Conservation (phyloP, 345 rosid genomes). For the Brassica cretica region DNA sequence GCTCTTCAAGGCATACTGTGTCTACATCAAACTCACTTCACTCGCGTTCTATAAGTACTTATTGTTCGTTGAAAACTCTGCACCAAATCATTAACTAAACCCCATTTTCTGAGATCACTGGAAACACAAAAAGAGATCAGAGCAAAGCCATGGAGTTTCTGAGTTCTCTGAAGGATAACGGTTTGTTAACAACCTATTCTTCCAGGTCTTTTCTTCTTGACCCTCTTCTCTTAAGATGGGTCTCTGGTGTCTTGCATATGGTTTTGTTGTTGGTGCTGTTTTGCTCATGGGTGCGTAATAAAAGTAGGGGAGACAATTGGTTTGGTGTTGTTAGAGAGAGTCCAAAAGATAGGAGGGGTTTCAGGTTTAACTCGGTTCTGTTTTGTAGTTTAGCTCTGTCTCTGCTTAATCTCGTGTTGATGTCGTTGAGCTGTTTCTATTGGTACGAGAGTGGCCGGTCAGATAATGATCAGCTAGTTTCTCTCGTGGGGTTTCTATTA, state of each 20-base stretch:
- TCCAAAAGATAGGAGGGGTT: constrained; percentile 18
- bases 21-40: constrained; percentile 7
- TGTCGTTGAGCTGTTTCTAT: constrained; percentile 59
- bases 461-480: constrained; percentile 46
- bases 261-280: constrained; percentile 50
- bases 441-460: constrained; percentile 67
- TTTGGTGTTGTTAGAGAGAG: constrained; percentile 29
- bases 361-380: constrained; percentile 47
- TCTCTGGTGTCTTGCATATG: constrained; percentile 48
- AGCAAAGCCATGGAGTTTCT: constrained; percentile 40
- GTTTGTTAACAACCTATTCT: constrained; percentile 25
- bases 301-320: constrained; percentile 15
- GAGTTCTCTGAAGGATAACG: constrained; percentile 21
- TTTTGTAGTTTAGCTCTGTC: constrained; percentile 57
- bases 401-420: constrained; percentile 48
- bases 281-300: constrained; percentile 42
- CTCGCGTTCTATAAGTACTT: constrained; percentile 12
- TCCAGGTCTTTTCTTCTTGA: constrained; percentile 42
- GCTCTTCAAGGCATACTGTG: constrained; percentile 33
- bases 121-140: not conserved
- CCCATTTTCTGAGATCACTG: constrained; percentile 4
- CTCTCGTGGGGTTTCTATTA: constrained; percentile 52
- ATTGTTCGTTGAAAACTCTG: not conserved
- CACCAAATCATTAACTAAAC: not conserved
- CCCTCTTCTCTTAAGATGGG: constrained; percentile 51